Evolutionary conservation across 495 filamentous ascomycete species (phyloP).

Genomic region (Massariosphaeria phaeospora): DNA sequence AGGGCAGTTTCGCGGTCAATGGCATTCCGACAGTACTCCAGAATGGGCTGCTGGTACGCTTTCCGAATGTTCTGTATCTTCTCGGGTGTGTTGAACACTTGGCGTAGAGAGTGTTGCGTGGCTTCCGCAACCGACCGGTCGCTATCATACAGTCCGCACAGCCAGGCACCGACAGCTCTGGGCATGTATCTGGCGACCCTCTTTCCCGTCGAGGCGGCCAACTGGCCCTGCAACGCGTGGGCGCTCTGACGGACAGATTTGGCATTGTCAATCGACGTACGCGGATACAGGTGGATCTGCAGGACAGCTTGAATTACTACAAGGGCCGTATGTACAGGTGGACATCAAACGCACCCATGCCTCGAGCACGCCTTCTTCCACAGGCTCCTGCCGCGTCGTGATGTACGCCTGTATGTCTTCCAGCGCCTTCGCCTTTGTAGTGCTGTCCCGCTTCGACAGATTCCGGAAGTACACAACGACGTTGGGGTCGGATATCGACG

Average conservation of each 20-base stretch:
- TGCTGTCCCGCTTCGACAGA: conserved; percentile 84
- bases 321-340: conserved; percentile 33
- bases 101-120: conserved; percentile 66
- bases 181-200: conserved; percentile 72
- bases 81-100: conserved; percentile 70
- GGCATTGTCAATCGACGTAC: conserved; percentile 79
- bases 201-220: conserved; percentile 69
- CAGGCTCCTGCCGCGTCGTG: conserved; percentile 48
- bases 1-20: conserved; percentile 67
- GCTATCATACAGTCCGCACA: conserved; percentile 79
- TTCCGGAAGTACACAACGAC: conserved; percentile 87
- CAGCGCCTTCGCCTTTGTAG: conserved; percentile 85
- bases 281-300: conserved; percentile 79
- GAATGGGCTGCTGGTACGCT: conserved; percentile 65
- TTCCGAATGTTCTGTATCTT: conserved; percentile 72
- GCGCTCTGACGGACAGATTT: conserved; percentile 82
- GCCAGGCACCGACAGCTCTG: conserved; percentile 75
- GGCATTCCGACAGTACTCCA: conserved; percentile 75
- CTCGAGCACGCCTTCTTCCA: conserved; percentile 72
- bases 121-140: conserved; percentile 68
- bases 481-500: conserved; percentile 68
- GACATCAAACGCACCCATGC: conserved; percentile 68
- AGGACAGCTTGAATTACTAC: conserved; percentile 38
- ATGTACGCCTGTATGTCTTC: conserved; percentile 73
- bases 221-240: conserved; percentile 66